Base-by-base conservation (phyloP, 257 asterid genomes). In the Misopates orontium region DNA sequence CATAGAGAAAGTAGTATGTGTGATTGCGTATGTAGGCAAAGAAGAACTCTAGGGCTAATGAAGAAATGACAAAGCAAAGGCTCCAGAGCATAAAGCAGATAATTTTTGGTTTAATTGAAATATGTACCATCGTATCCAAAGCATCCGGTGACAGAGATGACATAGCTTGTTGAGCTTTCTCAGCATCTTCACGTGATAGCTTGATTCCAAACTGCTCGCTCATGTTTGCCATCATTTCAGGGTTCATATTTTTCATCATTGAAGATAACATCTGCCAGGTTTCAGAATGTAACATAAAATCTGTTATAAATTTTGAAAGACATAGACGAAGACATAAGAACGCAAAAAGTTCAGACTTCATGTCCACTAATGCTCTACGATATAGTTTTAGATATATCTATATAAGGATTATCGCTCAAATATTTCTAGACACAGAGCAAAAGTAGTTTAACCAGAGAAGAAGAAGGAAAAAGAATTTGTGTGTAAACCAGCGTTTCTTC, bases 161-260 rank as follows among this genome's bases (percentile, higher is more conserved):
- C 96, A 94, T 94, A 69, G 99, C 93, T 74, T 90, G 96, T 66
- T 94, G 99, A 67, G 99, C 99, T 79, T 80, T 90, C 78, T 84
- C 99, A n/a, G 98, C 98, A 71, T 90, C 99, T 76, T 89, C 98
- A 8, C 77, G 96, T 20, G 98, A 86, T 69, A 94, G 89, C 79
- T 90, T 87, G 59, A 86, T 53, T 24, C 99, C 99, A 64, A 94
- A 90, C 67, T 90, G 98, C 81, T 88, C 88, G 44, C 96, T 79
- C 99, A 90, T 94, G 85, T 73, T 94, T 62, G 96, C 85, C 99
- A 94, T 88, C 86, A 80, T 83, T 62, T 94, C 99, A 20, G 99
- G 99, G 84, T 74, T 88, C 77, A 90, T 85, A 74, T 85, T 90
- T 72, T 86, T 86, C 59, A 94, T 76, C 98, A 94, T 85, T 54